These are phyloP conservation scores for Coniochaeta ligniaria DNA, from an alignment of 2,329 filamentous ascomycete genomes.

Conservation along the genomic window DNA sequence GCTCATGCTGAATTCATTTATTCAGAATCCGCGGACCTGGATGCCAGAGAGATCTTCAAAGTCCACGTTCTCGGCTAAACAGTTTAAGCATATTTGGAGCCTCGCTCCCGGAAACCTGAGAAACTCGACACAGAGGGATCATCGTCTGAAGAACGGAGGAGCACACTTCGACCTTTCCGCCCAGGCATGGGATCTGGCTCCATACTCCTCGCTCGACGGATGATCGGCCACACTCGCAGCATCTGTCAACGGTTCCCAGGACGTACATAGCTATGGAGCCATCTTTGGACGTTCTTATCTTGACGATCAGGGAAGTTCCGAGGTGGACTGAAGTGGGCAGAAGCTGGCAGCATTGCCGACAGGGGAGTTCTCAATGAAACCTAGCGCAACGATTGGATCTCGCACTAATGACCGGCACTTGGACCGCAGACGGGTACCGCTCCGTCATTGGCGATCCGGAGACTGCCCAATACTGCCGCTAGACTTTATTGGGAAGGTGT, in stretches of 20 bases:
- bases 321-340: not conserved
- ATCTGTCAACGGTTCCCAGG: not conserved
- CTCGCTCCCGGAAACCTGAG: not conserved
- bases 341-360: not conserved
- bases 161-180: not conserved
- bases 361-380: not conserved
- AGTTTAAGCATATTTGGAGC: not conserved
- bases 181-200: too few species aligned
- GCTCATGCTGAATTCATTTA: not conserved
- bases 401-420: not conserved
- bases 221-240: not conserved
- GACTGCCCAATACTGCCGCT: not conserved
- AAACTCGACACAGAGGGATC: not conserved
- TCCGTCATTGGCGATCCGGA: not conserved
- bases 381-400: not conserved
- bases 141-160: not conserved
- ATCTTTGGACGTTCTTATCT: not conserved
- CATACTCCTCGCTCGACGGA: not conserved
- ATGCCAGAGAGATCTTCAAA: not conserved
- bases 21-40: not conserved
- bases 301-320: not conserved
- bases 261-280: not conserved
- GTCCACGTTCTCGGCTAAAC: not conserved
- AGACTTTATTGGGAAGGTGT: not conserved
- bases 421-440: not conserved